Percentiles rank a stretch among this genome's conserved stretches.
Evolutionary conservation across 306 rosid species (phyloP).

Genomic region (Oemleria cerasiformis): DNA sequence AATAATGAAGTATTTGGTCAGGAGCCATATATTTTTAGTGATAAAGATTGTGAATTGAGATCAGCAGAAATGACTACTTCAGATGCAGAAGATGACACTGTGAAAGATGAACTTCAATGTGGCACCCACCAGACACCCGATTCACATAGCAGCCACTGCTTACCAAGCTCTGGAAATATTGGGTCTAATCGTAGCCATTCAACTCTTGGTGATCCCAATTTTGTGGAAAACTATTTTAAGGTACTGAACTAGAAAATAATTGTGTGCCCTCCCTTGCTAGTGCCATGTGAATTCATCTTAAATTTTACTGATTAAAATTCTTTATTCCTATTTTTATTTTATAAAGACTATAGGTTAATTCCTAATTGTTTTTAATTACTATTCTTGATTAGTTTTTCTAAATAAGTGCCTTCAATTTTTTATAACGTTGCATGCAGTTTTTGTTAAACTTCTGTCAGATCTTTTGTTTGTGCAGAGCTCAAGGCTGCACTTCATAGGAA

Average conservation of each 20-base stretch:
- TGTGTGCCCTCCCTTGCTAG: neutral
- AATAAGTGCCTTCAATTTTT: neutral
- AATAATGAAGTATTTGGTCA: slow-evolving; percentile 29
- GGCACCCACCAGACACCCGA: slow-evolving; percentile 37
- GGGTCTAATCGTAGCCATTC: slow-evolving; percentile 62
- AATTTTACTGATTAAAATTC: neutral
- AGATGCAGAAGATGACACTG: slow-evolving; percentile 32
- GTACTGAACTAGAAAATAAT: slow-evolving; percentile 36
- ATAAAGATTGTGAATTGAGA: slow-evolving; percentile 32
- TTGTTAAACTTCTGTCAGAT: neutral
- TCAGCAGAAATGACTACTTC: slow-evolving; percentile 30
- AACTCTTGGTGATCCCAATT: slow-evolving; percentile 68
- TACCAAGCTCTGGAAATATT: slow-evolving; percentile 34
- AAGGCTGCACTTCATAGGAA: slow-evolving; percentile 90
- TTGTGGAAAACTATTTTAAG: slow-evolving; percentile 95
- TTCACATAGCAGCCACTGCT: slow-evolving; percentile 36
- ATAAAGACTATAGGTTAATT: neutral
- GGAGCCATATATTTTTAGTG: slow-evolving; percentile 32
- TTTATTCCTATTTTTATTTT: neutral
- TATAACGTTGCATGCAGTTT: too few relatives aligned
- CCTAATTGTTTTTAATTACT: neutral
- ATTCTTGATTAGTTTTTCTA: neutral
- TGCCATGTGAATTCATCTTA: neutral
- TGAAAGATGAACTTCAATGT: slow-evolving; percentile 33
- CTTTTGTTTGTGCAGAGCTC: slow-evolving; percentile 63